A percentile compares a stretch with the other conserved stretches of the same genome.
phyloP scores from a whole-genome alignment of 306 rosid species.

The Ormosia emarginata region DNA sequence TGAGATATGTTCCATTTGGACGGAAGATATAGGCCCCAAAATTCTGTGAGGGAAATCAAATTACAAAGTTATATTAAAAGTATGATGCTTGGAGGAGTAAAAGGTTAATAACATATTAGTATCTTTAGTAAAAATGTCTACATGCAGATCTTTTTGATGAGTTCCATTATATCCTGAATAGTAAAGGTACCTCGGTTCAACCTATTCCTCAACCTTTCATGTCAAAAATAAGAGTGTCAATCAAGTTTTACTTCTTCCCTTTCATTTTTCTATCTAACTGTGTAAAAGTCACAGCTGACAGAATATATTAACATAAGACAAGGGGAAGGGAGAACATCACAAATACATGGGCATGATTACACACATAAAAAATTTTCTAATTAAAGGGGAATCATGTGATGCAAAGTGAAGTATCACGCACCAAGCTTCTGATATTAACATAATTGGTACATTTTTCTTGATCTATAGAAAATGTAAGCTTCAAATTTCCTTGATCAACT shows the following conservation, averaged over 20 bases:
- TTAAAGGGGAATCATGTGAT: slow-evolving; percentile 10
- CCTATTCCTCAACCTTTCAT: slow-evolving; percentile 44
- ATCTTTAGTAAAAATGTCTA: slow-evolving; percentile 6
- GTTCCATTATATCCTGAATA: slow-evolving; percentile 50
- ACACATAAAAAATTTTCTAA: not conserved
- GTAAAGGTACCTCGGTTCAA: slow-evolving; percentile 42
- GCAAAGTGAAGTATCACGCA: slow-evolving; percentile 25
- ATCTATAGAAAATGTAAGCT: too few species aligned
- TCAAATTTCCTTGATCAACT: too few species aligned
- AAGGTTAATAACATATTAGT: too few species aligned
- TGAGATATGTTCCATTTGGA: slow-evolving; percentile 44
- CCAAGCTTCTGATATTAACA: slow-evolving; percentile 51
- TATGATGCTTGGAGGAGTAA: too few species aligned
- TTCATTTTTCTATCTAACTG: not conserved
- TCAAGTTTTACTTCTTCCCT: too few species aligned
- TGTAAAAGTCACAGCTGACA: not conserved
- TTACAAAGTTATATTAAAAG: too few species aligned
- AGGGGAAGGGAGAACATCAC: slow-evolving; percentile 8
- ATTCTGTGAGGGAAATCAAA: slow-evolving; percentile 42
- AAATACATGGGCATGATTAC: not conserved
- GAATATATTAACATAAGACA: not conserved
- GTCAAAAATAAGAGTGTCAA: too few species aligned
- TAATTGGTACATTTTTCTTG: too few species aligned
- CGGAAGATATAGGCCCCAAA: slow-evolving; percentile 58
- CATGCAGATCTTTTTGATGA: slow-evolving; percentile 41